phyloP scores from a whole-genome alignment of 2,329 filamentous ascomycete genomes.

The Botrytis fragariae region DNA sequence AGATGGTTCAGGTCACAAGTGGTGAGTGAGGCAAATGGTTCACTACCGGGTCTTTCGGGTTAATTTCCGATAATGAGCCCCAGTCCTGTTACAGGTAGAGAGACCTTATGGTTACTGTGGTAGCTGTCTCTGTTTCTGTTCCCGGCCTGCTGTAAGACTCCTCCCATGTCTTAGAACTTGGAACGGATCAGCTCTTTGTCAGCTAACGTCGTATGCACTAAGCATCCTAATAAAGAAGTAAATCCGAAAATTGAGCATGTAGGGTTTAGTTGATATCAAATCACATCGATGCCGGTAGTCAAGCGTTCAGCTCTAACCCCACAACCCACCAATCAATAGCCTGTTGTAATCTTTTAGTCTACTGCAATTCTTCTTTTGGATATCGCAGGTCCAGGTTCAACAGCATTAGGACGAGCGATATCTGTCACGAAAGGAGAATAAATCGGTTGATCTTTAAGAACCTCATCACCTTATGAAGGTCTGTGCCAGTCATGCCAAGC shows the following conservation, averaged over 20 bases:
- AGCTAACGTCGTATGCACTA: constrained; percentile 11
- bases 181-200: constrained; percentile 16
- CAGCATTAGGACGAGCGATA: neutral
- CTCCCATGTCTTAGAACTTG: neutral
- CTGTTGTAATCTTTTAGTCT: neutral
- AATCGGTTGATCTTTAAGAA: constrained; percentile 18
- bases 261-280: constrained; percentile 4
- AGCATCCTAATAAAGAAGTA: constrained; percentile 12
- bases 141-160: constrained; percentile 7
- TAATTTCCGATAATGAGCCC: constrained; percentile 16
- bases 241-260: constrained; percentile 3
- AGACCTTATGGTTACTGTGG: neutral
- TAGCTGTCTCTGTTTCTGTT: neutral
- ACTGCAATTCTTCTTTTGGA: neutral
- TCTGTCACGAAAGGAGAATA: constrained; percentile 5
- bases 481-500: constrained; percentile 12
- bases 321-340: neutral
- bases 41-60: constrained; percentile 12
- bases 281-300: constrained; percentile 9
- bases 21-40: neutral
- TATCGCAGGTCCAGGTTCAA: neutral
- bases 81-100: constrained; percentile 10
- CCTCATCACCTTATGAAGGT: constrained; percentile 3
- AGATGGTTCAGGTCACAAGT: neutral
- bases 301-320: constrained; percentile 5